Base-by-base conservation (phyloP, 805 yeast species). In the Lachancea quebecensis region DNA sequence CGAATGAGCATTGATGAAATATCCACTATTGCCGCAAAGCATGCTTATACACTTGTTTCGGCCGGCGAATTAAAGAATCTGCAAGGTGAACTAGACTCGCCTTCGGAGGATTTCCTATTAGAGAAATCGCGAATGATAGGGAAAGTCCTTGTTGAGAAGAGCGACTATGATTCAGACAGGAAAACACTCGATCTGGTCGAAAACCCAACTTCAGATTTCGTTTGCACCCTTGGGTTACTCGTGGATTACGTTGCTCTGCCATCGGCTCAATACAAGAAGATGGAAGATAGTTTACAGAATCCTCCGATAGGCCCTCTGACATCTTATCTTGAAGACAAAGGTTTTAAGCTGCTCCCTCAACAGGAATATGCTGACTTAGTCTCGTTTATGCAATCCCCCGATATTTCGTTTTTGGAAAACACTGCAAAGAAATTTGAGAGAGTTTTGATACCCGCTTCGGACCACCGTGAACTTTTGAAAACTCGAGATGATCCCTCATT, bases 261-360 rank as follows among this genome's bases (percentile, higher is more conserved):
- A 10, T 10, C 14, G 11, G 7, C 10, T 10, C 27, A 40, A 16
- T 40, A 21, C 17, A 35, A 32, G 9, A 32, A 27, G 21, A 33
- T 40, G 43, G 34, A 33, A 16, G 25, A n/a, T 7, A 25, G 12
- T n/a, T 11, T 44, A 4, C 44, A 44, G 11, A 39, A 31, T 10
- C 58, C 58, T 9, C 35, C 52, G 10, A 25, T 49, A 7, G 48
- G 47, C 12, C 47, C 47, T 27, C 37, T 56, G 35, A 43, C 41
- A 9, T 30, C 45, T 6, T 49, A 52, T 31, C 55, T 54, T 7
- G 35, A 38, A 10, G 38, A 37, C 9, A 16, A 46, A 11, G 56
- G 53, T 8, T 27, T 40, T 12, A 32, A 15, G 3, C 8, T 29
- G 5, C 16, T 41, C 11, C 21, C 33, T 14, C n/a, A 35, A 16